Conservation (phyloP, 345 rosid genomes). For the Linum trigynum region DNA sequence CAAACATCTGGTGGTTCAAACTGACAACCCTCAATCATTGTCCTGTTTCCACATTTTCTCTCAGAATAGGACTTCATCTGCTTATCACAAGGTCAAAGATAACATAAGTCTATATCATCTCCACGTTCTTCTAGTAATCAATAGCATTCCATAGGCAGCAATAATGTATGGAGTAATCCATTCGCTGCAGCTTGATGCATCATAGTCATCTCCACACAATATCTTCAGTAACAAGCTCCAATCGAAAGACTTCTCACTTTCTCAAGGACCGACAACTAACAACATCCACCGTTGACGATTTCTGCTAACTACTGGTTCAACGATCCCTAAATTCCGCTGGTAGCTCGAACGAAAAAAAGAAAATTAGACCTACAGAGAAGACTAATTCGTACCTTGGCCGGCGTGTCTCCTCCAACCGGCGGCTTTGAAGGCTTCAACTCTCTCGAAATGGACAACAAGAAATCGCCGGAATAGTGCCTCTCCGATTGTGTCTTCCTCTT, state of each 20-base stretch:
- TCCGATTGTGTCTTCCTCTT: background rate
- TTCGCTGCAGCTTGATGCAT: too few relatives aligned
- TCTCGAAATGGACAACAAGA: background rate
- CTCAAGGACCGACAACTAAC: background rate
- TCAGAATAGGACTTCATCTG: background rate
- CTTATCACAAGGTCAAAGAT: too few relatives aligned
- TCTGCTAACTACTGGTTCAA: background rate
- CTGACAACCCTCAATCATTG: background rate
- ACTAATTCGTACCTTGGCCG: background rate
- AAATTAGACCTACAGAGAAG: background rate
- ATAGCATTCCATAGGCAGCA: too few relatives aligned
- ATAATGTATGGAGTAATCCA: too few relatives aligned
- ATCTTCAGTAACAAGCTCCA: background rate
- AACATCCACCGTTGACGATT: background rate
- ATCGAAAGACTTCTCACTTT: background rate
- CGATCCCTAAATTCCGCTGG: background rate
- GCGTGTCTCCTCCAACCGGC: background rate
- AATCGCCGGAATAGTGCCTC: slow-evolving; percentile 3
- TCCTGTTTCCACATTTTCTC: background rate
- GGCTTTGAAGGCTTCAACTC: slow-evolving; percentile 6
- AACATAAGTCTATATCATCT: too few relatives aligned
- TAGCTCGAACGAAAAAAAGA: background rate
- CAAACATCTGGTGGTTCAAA: background rate
- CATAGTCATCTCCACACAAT: too few relatives aligned
- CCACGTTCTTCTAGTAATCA: too few relatives aligned